Percentiles rank a stretch among this genome's conserved stretches.
phyloP scores from a whole-genome alignment of 2,329 filamentous ascomycete species.

The Colletotrichum coccodes region DNA sequence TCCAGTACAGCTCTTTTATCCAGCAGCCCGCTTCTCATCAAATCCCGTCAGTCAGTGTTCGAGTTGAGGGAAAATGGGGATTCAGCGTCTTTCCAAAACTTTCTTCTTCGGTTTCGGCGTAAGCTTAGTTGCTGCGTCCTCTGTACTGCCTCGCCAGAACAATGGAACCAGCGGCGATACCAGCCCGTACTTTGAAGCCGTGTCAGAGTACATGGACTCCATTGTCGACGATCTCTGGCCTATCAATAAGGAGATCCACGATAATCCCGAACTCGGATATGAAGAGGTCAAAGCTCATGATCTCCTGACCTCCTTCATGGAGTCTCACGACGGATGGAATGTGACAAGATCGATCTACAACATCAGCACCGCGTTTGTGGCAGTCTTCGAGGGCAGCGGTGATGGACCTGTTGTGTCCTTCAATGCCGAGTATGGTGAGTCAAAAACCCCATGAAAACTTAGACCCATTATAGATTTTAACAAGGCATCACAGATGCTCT shows the following conservation, averaged over 20 bases:
- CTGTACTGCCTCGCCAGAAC: slow-evolving; percentile 4
- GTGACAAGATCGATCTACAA: slow-evolving; percentile 52
- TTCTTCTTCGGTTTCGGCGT: slow-evolving; percentile 4
- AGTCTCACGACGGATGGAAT: slow-evolving; percentile 47
- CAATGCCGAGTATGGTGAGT: slow-evolving; percentile 49
- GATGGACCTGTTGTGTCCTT: slow-evolving; percentile 52
- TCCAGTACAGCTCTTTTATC: neutral
- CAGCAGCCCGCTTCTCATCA: neutral
- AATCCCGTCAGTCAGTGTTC: neutral
- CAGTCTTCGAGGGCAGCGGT: slow-evolving; percentile 49
- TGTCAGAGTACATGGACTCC: slow-evolving; percentile 34
- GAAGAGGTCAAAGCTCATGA: slow-evolving; percentile 54
- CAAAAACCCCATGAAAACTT: neutral
- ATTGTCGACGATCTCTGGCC: slow-evolving; percentile 41
- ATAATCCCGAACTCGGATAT: slow-evolving; percentile 54
- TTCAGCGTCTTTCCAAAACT: neutral
- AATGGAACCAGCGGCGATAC: neutral
- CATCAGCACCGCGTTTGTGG: slow-evolving; percentile 55
- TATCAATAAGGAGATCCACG: slow-evolving; percentile 54
- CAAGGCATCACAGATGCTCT: slow-evolving; percentile 43
- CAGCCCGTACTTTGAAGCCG: slow-evolving; percentile 18
- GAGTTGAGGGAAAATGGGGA: neutral
- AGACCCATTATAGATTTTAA: slow-evolving; percentile 2
- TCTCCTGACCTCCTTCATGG: slow-evolving; percentile 49
- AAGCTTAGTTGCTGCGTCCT: slow-evolving; percentile 1